Base-by-base conservation (phyloP, 768 basidiomycete genomes). In the Cyclocybe aegerita region DNA sequence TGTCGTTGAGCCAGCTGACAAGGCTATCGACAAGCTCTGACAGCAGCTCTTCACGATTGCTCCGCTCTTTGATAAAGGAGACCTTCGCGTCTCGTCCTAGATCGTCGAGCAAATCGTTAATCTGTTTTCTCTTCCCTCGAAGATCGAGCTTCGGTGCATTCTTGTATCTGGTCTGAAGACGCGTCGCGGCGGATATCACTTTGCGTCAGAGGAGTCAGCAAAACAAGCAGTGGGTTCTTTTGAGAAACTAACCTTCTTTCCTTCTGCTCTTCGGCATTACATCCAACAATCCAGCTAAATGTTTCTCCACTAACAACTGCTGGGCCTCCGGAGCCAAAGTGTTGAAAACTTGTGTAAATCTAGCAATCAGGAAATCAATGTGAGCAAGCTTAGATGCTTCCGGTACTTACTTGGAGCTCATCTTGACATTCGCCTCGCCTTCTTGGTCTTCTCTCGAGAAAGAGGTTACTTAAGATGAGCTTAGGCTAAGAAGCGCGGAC, bases 1-100 rank as follows among this genome's bases (percentile, higher is more conserved):
- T 79, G 54, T 82, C 77, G 60, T 72, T 79, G 42, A 88, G 59
- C 85, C 85, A 88, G n/a, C 60, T 59, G 0, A 76, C 66, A 16
- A 87, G 62, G 55, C 72, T 82, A 41, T 81, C 74, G 7, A 85
- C 66, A 6, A 78, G 74, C 61, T 88, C 84, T 16, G 67, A 55
- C 10, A 86, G 58, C 1, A 88, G 70, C 52, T 84, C 81, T 14
- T 79, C 76, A 29, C 76, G 72, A 52, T 70, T 75, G 1, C 81
- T 82, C 10, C 77, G 65, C 44, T 84, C 84, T 45, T 72, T 78
- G 54, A 82, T 66, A 49, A 79, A 67, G 1, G 78, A 68, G 3
- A 74, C 65, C 54, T 85, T 85, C 0, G 76, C 59, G 53, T 86
- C 84, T 39, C 73, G 73, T 1, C 70, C 62, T 4, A 88, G 68